A percentile compares a stretch with the other conserved stretches of the same genome.
phyloP scores from a whole-genome alignment of 2,329 filamentous ascomycete genomes.

The Pyricularia pennisetigena region DNA sequence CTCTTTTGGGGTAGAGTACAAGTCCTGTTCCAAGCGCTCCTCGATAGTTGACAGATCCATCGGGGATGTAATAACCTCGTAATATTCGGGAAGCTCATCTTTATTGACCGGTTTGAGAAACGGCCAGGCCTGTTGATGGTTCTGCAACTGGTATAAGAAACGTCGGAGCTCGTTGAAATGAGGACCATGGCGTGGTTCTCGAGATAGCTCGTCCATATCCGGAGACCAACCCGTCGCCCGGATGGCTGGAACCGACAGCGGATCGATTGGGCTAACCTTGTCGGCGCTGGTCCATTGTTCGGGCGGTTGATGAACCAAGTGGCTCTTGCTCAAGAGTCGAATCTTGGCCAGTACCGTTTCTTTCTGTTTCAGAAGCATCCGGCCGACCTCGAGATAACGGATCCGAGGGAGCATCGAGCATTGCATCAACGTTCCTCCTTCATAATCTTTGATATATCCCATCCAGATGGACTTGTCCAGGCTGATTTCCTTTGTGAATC shows the following conservation, averaged over 20 bases:
- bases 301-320: conserved; percentile 58
- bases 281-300: conserved; percentile 46
- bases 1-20: conserved; percentile 61
- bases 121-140: conserved; percentile 63
- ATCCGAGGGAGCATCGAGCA: conserved; percentile 68
- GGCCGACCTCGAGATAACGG: conserved; percentile 58
- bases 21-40: conserved; percentile 60
- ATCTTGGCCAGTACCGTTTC: conserved; percentile 66
- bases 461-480: conserved; percentile 64
- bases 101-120: conserved; percentile 66
- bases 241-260: conserved; percentile 57
- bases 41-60: conserved; percentile 73
- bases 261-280: conserved; percentile 50
- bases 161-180: conserved; percentile 67
- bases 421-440: conserved; percentile 73
- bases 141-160: conserved; percentile 64
- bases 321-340: conserved; percentile 57
- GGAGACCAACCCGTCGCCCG: conserved; percentile 63
- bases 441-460: conserved; percentile 76
- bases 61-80: conserved; percentile 67
- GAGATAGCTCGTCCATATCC: conserved; percentile 66
- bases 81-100: conserved; percentile 69
- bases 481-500: conserved; percentile 70
- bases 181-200: conserved; percentile 64
- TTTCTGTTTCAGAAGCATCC: conserved; percentile 68